Base-by-base conservation (phyloP, 805 yeast genomes). In the Wickerhamiella nectarea region DNA sequence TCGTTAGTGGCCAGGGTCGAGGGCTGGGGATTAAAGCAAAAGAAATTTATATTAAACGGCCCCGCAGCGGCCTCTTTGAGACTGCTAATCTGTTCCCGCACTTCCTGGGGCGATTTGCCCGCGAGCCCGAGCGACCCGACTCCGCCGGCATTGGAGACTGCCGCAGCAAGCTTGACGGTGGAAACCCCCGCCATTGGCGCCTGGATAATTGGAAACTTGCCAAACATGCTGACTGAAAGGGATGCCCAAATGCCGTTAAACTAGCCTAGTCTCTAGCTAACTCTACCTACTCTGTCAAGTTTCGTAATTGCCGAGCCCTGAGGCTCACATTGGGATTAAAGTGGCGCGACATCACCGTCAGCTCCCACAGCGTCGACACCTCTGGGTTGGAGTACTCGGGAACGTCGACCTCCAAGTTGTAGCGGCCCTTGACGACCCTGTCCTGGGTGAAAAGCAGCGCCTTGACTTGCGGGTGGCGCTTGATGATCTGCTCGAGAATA, bases 301-400 rank as follows among this genome's bases (percentile, higher is more conserved):
- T 40, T 19, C 43, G 37, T 7, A 40, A 14, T 12, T 40, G 43
- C 8, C 43, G 37, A 1, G 43, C 43, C 21, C 26, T 25, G n/a
- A 40, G 38, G 3, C 36, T 28, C n/a, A 87, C 83, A 46, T 72
- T 63, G 2, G 94, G 94, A 48, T 85, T 74, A 57, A 83, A 91
- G 61, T 91, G 97, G 49, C 76, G 74, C 46, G 78, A 80, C 45
- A 91, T 65, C 34, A 89, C 61, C 5, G 78, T 78, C 42, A 77
- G 75, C 56, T 91, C 98, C 94, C 95, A 91, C 28, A 89, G 63
- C 0, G 86, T 80, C 1, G 96, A 93, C 14, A 89, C 91, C 35
- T 80, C 89, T 1, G 94, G 73, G 56, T 91, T 87, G 52, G 82
- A 67, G 57, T 89, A 75, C 51, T 80, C 83, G 9, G 83, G 75